Conservation (phyloP, 2,329 filamentous ascomycete species). For the Pestalotiopsis sp. region DNA sequence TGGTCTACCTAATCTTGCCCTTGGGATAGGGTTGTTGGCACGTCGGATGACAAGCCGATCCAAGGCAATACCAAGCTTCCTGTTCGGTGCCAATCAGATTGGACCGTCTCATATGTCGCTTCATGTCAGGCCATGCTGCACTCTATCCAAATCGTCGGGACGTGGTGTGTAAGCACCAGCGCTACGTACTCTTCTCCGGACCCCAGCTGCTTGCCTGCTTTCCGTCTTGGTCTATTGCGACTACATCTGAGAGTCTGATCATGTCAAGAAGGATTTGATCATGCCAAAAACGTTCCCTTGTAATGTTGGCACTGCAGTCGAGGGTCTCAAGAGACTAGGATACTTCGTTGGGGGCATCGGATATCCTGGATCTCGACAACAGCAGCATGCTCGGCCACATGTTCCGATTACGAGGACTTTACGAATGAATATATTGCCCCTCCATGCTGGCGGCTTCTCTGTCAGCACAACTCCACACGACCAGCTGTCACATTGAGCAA, state of each 20-base stretch:
- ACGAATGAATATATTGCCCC: background rate
- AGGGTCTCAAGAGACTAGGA: background rate
- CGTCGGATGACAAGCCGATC: background rate
- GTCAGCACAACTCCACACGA: background rate
- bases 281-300: background rate
- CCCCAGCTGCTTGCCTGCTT: background rate
- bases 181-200: background rate
- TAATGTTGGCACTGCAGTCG: background rate
- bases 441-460: background rate
- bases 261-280: background rate
- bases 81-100: background rate
- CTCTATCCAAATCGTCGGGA: slow-evolving; percentile 8
- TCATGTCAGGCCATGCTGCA: slow-evolving; percentile 3
- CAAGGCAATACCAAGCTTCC: slow-evolving; percentile 8
- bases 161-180: background rate
- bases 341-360: background rate
- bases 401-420: background rate
- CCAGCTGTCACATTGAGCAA: background rate
- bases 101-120: background rate
- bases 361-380: background rate
- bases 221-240: background rate
- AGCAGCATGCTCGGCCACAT: background rate
- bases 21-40: background rate
- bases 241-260: background rate
- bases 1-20: background rate